Base-by-base conservation (phyloP, 805 yeast species). In the Cyberlindnera misumaiensis region DNA sequence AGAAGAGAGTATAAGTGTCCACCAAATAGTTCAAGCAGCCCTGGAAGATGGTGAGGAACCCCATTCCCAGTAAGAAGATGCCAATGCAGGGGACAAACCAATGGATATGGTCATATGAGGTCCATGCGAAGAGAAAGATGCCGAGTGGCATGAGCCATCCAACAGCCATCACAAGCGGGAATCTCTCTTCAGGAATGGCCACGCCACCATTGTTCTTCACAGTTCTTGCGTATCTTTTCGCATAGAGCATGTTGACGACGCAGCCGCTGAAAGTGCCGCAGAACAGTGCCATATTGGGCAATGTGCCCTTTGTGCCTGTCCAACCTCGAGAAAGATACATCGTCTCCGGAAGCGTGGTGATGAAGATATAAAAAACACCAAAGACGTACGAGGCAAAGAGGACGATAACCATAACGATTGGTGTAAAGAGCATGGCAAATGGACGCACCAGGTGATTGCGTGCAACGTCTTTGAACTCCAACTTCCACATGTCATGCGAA, bases 101-200 rank as follows among this genome's bases (percentile, higher is more conserved):
- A 44, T 64, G 75, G 15, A 70, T 56, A 11, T 47, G 47, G 34
- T 58, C 56, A 22, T 54, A 49, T 39, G 76, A 72, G 0, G 82
- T 65, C 86, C 86, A 81, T 9, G 81, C 83, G 50, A 76, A 67
- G 55, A 80, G 57, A 50, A 80, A 75, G 33, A 77, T 60, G 11
- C 82, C 82, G 15, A 60, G 64, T 1, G 79, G 72, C 57, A 76
- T 63, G 28, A 69, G 46, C 62, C 62, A 58, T 32, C 55, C 67
- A 46, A 61, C 66, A 47, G 49, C 46, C 74, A 68, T 74, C 75
- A 77, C 68, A 3, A 75, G 64, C 8, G 68, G 69, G 43, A 79
- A 63, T 36, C 84, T 65, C 48, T 74, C 73, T 50, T 80, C 85
- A 1, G 86, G 83, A 15, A 73, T 55, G 0, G 79, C 72, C 30